Evolutionary conservation across 1,284 basidiomycete species (phyloP).

Genomic region (Schizophyllum amplum): DNA sequence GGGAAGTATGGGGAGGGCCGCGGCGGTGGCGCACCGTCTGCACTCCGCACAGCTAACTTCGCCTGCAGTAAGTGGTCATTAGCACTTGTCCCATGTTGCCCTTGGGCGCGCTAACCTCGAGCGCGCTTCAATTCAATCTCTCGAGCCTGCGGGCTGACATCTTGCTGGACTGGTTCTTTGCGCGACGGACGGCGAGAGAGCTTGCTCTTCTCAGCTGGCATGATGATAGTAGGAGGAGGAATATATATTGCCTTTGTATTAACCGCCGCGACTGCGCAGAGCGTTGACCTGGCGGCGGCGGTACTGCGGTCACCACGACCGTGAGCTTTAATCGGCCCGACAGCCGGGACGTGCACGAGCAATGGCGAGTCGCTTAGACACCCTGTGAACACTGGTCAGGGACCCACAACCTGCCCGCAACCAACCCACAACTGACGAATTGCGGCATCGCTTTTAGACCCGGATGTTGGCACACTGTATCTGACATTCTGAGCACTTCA

Average conservation of each 20-base stretch:
- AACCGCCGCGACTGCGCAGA: not conserved
- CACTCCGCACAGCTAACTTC: constrained; percentile 65
- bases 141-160: constrained; percentile 5
- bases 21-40: constrained; percentile 45
- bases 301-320: not conserved
- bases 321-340: not conserved
- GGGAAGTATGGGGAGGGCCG: constrained; percentile 5
- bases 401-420: too few species aligned
- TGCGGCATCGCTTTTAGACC: too few species aligned
- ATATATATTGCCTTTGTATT: not conserved
- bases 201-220: not conserved
- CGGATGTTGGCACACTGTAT: not conserved
- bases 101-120: constrained; percentile 5
- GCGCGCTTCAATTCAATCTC: constrained; percentile 14
- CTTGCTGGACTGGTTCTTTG: not conserved
- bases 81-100: not conserved
- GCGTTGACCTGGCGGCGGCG: not conserved
- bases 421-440: too few species aligned
- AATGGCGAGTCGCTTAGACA: not conserved
- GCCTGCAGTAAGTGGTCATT: constrained; percentile 8
- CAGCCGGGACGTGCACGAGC: not conserved
- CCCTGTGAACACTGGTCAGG: not conserved
- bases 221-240: not conserved
- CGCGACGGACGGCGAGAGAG: not conserved
- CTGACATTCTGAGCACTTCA: not conserved